Base-by-base conservation (phyloP, 2,329 filamentous ascomycete species). In the Passalora sequoiae region DNA sequence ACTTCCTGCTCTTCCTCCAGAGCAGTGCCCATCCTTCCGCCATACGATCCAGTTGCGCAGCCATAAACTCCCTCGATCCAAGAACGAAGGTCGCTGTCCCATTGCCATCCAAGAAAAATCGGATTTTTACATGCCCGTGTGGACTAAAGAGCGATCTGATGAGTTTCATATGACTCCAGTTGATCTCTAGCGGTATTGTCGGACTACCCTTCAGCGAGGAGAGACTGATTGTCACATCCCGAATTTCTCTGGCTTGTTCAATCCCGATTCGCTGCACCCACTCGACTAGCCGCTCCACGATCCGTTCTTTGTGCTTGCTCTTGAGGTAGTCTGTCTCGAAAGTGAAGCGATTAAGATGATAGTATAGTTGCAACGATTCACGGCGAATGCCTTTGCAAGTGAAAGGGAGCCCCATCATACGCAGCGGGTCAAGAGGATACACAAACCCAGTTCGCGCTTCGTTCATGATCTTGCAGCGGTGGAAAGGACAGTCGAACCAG, bases 311-410 rank as follows among this genome's bases (percentile, higher is more conserved):
- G 10, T 51, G 36, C 24, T 44, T 41, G 32, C 51, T 51, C 30
- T 54, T 54, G 13, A 54, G 31, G 4, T 54, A 54, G 19, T 54
- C 51, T 6, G 49, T 54, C 39, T 54, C 45, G 30, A 51, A 46
- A 10, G 38, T 43, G 42, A 55, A 55, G 15, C 35, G 37, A 19
- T 55, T 55, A 12, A 46, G 20, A 5, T 49, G 47, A 17, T 49
- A 55, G 30, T 51, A 55, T 1, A 55, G 33, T 22, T 46, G 40
- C 13, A 55, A 30, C 1, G 38, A 40, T 32, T 55, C 53, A 9
- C 37, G 43, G 9, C 53, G 50, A 4, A 55, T 44, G 21, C 44
- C 40, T 36, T 35, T 47, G 25, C 46, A 52, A 8, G 42, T 44
- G 15, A 45, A 28, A 4, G 53, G 46, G 3, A 55, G 40, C 4